These are phyloP conservation scores for Volvox africanus DNA, from an alignment of 139 green algal species.

Conservation along the genomic window DNA sequence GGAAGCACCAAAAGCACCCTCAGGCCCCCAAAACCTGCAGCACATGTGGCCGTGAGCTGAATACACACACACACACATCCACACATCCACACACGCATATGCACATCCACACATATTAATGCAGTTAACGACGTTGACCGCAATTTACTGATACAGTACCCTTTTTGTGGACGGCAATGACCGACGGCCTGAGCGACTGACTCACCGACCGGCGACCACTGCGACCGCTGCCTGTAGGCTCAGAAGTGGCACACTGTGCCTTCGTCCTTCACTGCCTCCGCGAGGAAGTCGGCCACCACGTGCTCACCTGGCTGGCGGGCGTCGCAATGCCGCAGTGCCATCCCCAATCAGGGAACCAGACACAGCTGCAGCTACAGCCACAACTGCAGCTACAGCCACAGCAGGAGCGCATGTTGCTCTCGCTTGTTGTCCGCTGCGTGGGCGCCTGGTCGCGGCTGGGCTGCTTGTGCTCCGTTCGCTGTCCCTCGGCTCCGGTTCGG, in stretches of 20 bases:
- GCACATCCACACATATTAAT: too few species aligned
- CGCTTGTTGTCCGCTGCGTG: slow-evolving; percentile 20
- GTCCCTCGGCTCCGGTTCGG: not conserved
- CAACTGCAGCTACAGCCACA: not conserved
- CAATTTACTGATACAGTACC: too few species aligned
- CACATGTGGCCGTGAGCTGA: too few species aligned
- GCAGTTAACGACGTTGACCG: too few species aligned
- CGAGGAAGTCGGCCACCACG: slow-evolving; percentile 16
- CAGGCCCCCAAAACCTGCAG: too few species aligned
- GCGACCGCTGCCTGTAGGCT: not conserved
- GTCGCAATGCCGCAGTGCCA: not conserved
- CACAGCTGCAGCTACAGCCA: not conserved
- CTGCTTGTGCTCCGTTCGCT: slow-evolving; percentile 31
- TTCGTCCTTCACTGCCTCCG: not conserved
- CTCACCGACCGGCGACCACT: too few species aligned
- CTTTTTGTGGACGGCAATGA: too few species aligned
- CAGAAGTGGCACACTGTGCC: not conserved
- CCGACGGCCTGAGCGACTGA: too few species aligned
- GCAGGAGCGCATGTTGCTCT: not conserved
- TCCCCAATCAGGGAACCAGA: not conserved
- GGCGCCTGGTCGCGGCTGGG: slow-evolving; percentile 51
- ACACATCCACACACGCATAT: too few species aligned
- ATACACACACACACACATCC: too few species aligned
- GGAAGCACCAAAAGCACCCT: too few species aligned
- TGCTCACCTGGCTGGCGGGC: slow-evolving; percentile 26